Percentiles rank a stretch among this genome's conserved stretches.
Conservation (phyloP, 2,329 filamentous ascomycete species). For the Colletotrichum truncatum region DNA sequence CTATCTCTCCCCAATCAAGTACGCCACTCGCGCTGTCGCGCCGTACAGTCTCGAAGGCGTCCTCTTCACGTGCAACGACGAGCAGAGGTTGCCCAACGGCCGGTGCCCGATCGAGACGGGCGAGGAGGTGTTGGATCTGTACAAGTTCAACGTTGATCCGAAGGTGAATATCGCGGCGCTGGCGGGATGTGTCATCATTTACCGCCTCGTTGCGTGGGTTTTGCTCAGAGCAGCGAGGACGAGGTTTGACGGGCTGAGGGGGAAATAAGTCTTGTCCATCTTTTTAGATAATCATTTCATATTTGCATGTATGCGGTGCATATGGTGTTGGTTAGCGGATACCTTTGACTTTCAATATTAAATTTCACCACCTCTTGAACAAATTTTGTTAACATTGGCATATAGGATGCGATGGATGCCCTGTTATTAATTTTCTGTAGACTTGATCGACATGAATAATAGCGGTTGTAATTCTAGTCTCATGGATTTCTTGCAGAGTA, state of each 20-base stretch:
- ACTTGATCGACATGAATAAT: too few species aligned
- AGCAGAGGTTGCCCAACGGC: constrained; percentile 67
- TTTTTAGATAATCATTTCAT: not conserved
- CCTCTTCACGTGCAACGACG: constrained; percentile 69
- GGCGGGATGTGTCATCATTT: constrained; percentile 70
- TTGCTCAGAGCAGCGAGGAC: constrained; percentile 64
- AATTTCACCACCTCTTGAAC: too few species aligned
- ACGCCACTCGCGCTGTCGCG: constrained; percentile 72
- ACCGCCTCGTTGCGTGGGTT: constrained; percentile 70
- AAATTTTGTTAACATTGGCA: too few species aligned
- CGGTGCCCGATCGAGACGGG: constrained; percentile 73
- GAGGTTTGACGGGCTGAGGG: constrained; percentile 52
- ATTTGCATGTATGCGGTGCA: too few species aligned
- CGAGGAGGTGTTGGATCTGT: constrained; percentile 72
- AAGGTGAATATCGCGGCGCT: constrained; percentile 69
- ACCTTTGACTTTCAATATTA: too few species aligned
- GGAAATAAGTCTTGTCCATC: constrained; percentile 8
- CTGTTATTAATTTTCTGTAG: too few species aligned
- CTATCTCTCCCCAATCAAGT: constrained; percentile 77
- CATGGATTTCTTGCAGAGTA: too few species aligned
- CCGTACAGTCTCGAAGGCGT: constrained; percentile 71
- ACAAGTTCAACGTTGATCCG: constrained; percentile 71
- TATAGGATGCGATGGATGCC: too few species aligned
- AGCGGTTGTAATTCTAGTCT: too few species aligned
- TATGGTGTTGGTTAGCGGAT: not conserved